Conservation (phyloP, 2,329 filamentous ascomycete genomes). For the Penicillium aurantiogriseum region DNA sequence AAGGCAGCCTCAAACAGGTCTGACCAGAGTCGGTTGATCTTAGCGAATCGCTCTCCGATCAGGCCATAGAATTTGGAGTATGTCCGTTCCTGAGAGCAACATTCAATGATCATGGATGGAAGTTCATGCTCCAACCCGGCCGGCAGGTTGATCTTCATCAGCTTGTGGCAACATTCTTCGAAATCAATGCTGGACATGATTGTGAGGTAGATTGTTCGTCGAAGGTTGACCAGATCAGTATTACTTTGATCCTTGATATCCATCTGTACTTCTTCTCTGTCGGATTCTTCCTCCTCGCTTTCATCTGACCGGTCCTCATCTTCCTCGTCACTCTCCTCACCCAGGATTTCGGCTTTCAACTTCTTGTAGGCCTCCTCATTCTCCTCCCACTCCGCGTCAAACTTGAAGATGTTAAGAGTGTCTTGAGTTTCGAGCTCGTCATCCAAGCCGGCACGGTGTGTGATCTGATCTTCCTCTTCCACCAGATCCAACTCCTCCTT, state of each 20-base stretch:
- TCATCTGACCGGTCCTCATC: slow-evolving; percentile 61
- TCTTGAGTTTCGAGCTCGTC: slow-evolving; percentile 84
- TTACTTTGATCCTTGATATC: slow-evolving; percentile 99
- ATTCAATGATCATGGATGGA: slow-evolving; percentile 95
- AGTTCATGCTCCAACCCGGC: slow-evolving; percentile 83
- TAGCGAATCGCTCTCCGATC: slow-evolving; percentile 91
- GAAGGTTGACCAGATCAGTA: slow-evolving; percentile 87
- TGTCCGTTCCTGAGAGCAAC: slow-evolving; percentile 92
- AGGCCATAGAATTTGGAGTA: slow-evolving; percentile 97
- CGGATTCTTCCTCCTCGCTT: slow-evolving; percentile 68
- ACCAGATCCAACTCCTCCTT: slow-evolving; percentile 92
- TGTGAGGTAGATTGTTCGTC: slow-evolving; percentile 92
- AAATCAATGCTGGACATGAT: slow-evolving; percentile 96
- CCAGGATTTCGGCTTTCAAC: slow-evolving; percentile 88
- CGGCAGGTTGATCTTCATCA: slow-evolving; percentile 90
- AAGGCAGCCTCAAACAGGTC: slow-evolving; percentile 91
- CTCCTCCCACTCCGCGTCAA: slow-evolving; percentile 82
- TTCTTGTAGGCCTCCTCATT: slow-evolving; percentile 88
- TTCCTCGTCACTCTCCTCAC: slow-evolving; percentile 84
- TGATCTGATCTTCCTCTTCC: slow-evolving; percentile 97
- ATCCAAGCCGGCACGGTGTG: slow-evolving; percentile 78
- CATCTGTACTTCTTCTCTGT: slow-evolving; percentile 74
- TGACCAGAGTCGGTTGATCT: slow-evolving; percentile 91
- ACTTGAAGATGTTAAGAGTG: slow-evolving; percentile 91
- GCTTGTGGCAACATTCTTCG: slow-evolving; percentile 94